phyloP scores from a whole-genome alignment of 495 filamentous ascomycete species.

The Letharia columbiana region DNA sequence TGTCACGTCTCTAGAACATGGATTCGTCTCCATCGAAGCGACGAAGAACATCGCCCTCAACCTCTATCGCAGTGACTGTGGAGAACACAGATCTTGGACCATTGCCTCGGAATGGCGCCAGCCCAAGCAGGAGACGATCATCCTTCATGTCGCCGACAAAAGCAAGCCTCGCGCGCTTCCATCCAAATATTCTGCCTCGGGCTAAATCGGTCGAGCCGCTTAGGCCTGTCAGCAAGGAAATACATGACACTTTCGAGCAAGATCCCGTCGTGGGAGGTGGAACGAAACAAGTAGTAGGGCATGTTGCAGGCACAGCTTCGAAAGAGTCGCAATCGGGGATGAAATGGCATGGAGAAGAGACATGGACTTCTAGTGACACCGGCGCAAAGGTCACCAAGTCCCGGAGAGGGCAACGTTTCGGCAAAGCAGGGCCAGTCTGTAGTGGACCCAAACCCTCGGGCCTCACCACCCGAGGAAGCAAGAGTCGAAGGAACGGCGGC shows the following conservation, averaged over 20 bases:
- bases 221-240: constrained; percentile 7
- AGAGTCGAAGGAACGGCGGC: background rate
- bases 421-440: background rate
- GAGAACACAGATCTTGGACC: constrained; percentile 29
- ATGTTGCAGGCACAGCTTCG: background rate
- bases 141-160: constrained; percentile 61
- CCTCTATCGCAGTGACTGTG: constrained; percentile 29
- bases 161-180: constrained; percentile 53
- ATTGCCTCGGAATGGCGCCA: constrained; percentile 26
- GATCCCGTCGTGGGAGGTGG: background rate
- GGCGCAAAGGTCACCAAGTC: constrained; percentile 8
- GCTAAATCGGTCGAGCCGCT: constrained; percentile 34
- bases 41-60: constrained; percentile 49
- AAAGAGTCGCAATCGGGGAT: background rate
- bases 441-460: background rate
- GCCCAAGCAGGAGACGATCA: constrained; percentile 33
- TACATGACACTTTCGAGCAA: background rate
- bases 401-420: background rate
- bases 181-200: constrained; percentile 50
- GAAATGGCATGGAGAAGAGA: background rate
- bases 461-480: constrained; percentile 3
- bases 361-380: constrained; percentile 1
- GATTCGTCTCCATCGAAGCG: constrained; percentile 52
- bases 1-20: constrained; percentile 30
- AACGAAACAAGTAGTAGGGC: background rate